Conservation (phyloP, 2,329 filamentous ascomycete species). For the Pestalotiopsis fici region DNA sequence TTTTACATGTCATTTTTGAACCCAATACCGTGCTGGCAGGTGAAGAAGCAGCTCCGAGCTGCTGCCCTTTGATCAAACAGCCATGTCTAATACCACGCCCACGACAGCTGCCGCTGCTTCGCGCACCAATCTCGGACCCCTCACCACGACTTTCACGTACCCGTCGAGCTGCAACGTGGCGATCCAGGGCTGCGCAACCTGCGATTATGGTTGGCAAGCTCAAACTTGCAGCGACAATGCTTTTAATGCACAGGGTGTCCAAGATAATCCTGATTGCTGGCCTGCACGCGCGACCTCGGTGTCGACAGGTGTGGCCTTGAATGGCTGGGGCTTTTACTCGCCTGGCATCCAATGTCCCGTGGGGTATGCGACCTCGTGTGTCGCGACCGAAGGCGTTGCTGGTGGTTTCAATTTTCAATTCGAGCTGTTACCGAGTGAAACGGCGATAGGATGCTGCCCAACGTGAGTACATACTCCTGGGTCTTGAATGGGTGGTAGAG, state of each 20-base stretch:
- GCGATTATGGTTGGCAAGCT: not conserved
- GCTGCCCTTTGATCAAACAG: too few relatives aligned
- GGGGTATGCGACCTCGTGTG: slow-evolving; percentile 3
- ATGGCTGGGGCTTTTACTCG: slow-evolving; percentile 13
- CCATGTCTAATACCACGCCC: not conserved
- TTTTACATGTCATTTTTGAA: too few relatives aligned
- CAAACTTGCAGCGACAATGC: not conserved
- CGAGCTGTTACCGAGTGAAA: not conserved
- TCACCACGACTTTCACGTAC: not conserved
- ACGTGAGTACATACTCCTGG: not conserved
- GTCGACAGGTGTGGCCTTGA: not conserved
- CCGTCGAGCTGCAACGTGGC: not conserved
- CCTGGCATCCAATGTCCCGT: slow-evolving; percentile 9
- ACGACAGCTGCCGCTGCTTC: not conserved
- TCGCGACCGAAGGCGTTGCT: not conserved
- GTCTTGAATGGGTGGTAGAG: too few relatives aligned
- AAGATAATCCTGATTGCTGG: not conserved
- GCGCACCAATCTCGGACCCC: not conserved
- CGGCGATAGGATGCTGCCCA: slow-evolving; percentile 9
- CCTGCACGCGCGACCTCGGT: not conserved
- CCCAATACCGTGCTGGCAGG: too few relatives aligned
- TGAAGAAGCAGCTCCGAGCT: too few relatives aligned
- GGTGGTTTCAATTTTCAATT: slow-evolving; percentile 9
- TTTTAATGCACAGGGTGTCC: not conserved
- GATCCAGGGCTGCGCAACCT: not conserved